Conservation (phyloP, 768 basidiomycete species). For the Lactarius quietus region DNA sequence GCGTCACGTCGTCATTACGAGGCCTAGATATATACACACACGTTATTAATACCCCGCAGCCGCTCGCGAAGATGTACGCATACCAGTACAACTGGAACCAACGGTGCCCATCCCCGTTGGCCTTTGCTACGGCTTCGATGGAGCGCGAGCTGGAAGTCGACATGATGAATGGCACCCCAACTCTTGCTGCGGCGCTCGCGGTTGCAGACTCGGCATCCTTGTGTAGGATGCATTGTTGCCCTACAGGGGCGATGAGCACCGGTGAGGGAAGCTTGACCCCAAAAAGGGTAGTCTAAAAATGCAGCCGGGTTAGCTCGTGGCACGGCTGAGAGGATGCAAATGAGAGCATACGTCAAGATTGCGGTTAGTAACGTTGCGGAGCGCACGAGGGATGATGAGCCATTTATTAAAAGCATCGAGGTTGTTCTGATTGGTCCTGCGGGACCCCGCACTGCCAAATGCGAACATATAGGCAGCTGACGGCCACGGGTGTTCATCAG, state of each 20-base stretch:
- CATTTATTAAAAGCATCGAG: constrained; percentile 58
- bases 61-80: background rate
- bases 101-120: constrained; percentile 61
- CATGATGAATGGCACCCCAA: constrained; percentile 68
- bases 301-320: background rate
- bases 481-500: too few relatives aligned
- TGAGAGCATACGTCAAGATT: constrained; percentile 45
- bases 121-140: constrained; percentile 69
- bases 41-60: too few relatives aligned
- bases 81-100: constrained; percentile 87
- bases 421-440: constrained; percentile 65
- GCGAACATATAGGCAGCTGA: constrained; percentile 72
- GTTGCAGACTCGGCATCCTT: constrained; percentile 68
- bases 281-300: constrained; percentile 62
- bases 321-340: background rate
- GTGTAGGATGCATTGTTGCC: constrained; percentile 73
- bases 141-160: constrained; percentile 70
- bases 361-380: constrained; percentile 55
- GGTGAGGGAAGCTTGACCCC: constrained; percentile 62
- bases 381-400: constrained; percentile 80
- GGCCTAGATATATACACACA: constrained; percentile 47
- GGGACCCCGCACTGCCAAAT: constrained; percentile 70
- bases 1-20: constrained; percentile 50
- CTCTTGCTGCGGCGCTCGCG: constrained; percentile 51
- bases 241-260: constrained; percentile 60